phyloP scores from a whole-genome alignment of 495 filamentous ascomycete genomes.

The Neurospora sp. region DNA sequence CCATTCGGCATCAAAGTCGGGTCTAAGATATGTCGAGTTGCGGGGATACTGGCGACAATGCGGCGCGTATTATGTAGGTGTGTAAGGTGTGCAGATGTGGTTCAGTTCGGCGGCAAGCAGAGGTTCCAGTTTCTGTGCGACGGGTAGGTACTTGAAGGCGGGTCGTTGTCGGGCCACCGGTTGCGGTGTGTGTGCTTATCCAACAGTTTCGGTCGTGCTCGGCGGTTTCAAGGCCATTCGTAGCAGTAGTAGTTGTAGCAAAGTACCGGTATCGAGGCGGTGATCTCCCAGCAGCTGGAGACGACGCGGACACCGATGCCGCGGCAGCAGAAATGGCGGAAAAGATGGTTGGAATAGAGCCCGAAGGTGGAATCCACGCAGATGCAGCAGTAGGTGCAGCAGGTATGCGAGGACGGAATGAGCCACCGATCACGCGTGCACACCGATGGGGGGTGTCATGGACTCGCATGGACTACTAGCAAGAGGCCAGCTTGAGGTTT shows the following conservation, averaged over 20 bases:
- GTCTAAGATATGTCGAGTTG: not conserved
- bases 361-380: not conserved
- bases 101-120: constrained; percentile 3
- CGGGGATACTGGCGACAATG: constrained; percentile 10
- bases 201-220: constrained; percentile 7
- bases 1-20: constrained; percentile 6
- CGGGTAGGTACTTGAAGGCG: not conserved
- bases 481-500: constrained; percentile 8
- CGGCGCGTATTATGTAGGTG: constrained; percentile 18
- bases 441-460: not conserved
- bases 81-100: constrained; percentile 1
- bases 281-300: not conserved
- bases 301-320: constrained; percentile 6
- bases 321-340: constrained; percentile 7
- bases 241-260: constrained; percentile 14
- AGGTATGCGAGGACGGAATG: constrained; percentile 4
- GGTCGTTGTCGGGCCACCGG: not conserved
- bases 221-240: constrained; percentile 12
- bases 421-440: constrained; percentile 5
- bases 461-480: not conserved
- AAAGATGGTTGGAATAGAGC: not conserved
- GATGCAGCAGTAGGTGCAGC: constrained; percentile 3
- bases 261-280: constrained; percentile 8
- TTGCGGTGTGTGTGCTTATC: constrained; percentile 2
- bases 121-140: not conserved